phyloP scores from a whole-genome alignment of 2,329 filamentous ascomycete genomes.

The Phialophora macrospora region DNA sequence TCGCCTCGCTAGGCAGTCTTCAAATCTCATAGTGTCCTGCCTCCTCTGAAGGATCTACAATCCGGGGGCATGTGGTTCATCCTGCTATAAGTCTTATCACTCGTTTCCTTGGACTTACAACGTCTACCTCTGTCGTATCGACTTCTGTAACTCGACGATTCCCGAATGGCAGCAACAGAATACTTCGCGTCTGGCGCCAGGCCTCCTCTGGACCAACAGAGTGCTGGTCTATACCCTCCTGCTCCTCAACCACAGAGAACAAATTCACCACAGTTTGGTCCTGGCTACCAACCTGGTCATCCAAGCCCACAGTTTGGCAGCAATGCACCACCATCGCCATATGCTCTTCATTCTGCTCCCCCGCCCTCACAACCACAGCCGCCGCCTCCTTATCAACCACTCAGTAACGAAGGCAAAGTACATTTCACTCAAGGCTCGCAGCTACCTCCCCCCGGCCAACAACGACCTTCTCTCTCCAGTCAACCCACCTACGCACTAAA shows the following conservation, averaged over 20 bases:
- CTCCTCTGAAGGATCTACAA: slow-evolving; percentile 5
- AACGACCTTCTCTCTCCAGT: slow-evolving; percentile 29
- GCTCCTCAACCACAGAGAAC: slow-evolving; percentile 24
- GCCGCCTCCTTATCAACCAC: slow-evolving; percentile 35
- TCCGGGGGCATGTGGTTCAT: slow-evolving; percentile 15
- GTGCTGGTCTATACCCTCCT: slow-evolving; percentile 21
- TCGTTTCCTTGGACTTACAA: slow-evolving; percentile 6
- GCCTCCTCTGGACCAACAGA: slow-evolving; percentile 27
- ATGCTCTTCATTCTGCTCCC: slow-evolving; percentile 33
- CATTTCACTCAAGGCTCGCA: slow-evolving; percentile 32
- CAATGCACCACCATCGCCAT: slow-evolving; percentile 19
- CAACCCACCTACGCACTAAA: slow-evolving; percentile 28
- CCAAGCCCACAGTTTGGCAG: slow-evolving; percentile 26
- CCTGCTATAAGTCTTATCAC: slow-evolving; percentile 21
- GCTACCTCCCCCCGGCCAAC: slow-evolving; percentile 20
- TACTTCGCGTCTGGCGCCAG: slow-evolving; percentile 33
- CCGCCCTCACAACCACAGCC: slow-evolving; percentile 16
- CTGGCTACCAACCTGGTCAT: slow-evolving; percentile 21
- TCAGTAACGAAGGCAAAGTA: slow-evolving; percentile 30
- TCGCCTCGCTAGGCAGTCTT: slow-evolving; percentile 33
- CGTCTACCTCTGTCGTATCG: slow-evolving; percentile 2
- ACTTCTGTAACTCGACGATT: neutral
- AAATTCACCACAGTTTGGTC: slow-evolving; percentile 23
- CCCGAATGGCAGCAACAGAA: slow-evolving; percentile 38
- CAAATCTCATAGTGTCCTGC: neutral